Evolutionary conservation across 2,329 filamentous ascomycete species (phyloP), one percentile per base, ranked within the genome.

Genomic region (Botrytis fragariae): DNA sequence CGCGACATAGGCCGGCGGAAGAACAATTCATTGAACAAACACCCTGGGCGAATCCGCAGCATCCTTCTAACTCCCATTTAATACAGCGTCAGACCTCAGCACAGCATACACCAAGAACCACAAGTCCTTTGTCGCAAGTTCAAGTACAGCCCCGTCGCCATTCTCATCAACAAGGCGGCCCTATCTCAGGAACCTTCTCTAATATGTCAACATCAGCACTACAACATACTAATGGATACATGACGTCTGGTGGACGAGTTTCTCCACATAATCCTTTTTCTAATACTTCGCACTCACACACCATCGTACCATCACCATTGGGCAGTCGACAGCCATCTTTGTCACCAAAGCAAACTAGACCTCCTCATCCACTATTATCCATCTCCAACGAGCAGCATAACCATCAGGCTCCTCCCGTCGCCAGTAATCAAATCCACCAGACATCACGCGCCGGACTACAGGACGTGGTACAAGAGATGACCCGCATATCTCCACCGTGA

Each of bases 11-110:
- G 78, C 88, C 91, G 57, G 93, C 93, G 37, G 93, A 93, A 78
- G 93, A 97, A 81, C 92, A 95, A 76, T 97, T 96, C 78, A 87
- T 97, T 72, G 93, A 97, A 79, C 91, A 95, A 77, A 97, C 93
- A 8, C 92, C 94, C 1, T 98, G 95, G 95, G 94, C 94, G 51
- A 97, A 97, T 80, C 93, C 94, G 29, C 93, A 95, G 77, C 91
- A 94, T 80, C 90, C 92, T 10, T 87, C 90, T 16, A 91, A 93
- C 80, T 82, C 81, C 25, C 80, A 82, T 77, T 77, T 83, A 74
- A 75, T 83, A 57, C 83, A 84, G 69, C 80, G 83, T 59, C 84
- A 85, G 74, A 80, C 82, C 68, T 80, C 82, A 8, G 79, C 76
- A 42, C 82, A 83, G 67, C 83, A 83, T 29, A 80, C 80, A 60